Conservation (phyloP, 78 protist species). For the Ministeria vibrans region DNA sequence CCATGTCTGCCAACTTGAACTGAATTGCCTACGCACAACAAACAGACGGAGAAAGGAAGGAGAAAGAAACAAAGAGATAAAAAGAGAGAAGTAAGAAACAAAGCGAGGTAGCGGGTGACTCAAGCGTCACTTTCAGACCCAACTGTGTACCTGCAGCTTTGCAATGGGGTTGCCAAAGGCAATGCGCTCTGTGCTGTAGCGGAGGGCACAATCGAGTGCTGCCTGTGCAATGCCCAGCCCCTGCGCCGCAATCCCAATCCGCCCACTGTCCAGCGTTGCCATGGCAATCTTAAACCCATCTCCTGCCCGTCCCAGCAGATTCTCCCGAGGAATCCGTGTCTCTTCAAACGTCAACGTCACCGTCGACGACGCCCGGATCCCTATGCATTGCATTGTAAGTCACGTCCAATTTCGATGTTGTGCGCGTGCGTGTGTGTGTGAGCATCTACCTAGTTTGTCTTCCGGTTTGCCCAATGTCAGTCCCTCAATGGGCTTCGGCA, state of each 20-base stretch:
- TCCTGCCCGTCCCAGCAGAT: constrained; percentile 71
- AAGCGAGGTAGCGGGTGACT: too few relatives aligned
- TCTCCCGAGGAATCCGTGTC: constrained; percentile 38
- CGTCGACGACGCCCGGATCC: constrained; percentile 86
- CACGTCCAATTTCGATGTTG: too few relatives aligned
- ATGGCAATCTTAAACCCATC: constrained; percentile 93
- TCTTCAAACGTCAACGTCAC: constrained; percentile 79
- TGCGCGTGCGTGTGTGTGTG: too few relatives aligned
- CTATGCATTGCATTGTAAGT: too few relatives aligned
- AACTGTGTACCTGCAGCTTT: background rate
- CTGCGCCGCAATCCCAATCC: constrained; percentile 94
- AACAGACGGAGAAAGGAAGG: too few relatives aligned
- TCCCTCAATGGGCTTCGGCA: constrained; percentile 63
- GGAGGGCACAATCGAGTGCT: constrained; percentile 79
- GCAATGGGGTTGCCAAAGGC: constrained; percentile 63
- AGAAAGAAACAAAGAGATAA: too few relatives aligned
- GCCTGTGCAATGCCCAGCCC: constrained; percentile 91
- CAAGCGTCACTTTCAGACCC: too few relatives aligned
- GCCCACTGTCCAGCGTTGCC: constrained; percentile 81
- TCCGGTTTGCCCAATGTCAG: constrained; percentile 68
- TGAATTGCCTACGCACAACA: too few relatives aligned
- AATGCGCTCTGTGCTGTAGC: constrained; percentile 65
- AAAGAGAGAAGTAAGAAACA: too few relatives aligned
- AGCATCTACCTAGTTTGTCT: constrained; percentile 10
- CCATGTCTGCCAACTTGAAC: constrained; percentile 75